phyloP scores from a whole-genome alignment of 2,329 filamentous ascomycete species.

The Helotiales sp. region DNA sequence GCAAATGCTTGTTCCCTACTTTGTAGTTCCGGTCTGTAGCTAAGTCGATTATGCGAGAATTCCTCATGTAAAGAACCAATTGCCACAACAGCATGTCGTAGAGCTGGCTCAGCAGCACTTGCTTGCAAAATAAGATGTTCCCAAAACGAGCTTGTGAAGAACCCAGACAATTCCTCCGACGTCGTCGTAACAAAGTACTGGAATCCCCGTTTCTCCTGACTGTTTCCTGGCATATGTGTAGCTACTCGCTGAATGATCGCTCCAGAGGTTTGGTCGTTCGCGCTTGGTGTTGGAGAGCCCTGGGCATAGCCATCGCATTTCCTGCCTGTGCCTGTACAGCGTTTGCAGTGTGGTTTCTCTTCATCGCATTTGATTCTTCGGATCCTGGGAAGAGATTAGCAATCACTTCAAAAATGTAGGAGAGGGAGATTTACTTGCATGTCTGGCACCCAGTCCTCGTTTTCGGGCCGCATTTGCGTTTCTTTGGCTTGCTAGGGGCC shows the following conservation, averaged over 20 bases:
- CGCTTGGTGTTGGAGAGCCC: background rate
- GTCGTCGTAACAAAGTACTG: constrained; percentile 30
- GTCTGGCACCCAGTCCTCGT: constrained; percentile 27
- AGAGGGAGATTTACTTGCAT: constrained; percentile 25
- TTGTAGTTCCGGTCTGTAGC: constrained; percentile 7
- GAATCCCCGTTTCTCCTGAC: constrained; percentile 30
- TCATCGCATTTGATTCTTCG: constrained; percentile 32
- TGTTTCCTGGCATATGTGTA: constrained; percentile 24
- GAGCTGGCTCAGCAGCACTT: constrained; percentile 25
- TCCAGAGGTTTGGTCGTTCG: constrained; percentile 1
- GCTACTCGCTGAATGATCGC: constrained; percentile 20
- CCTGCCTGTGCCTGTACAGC: constrained; percentile 27
- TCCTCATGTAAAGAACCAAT: constrained; percentile 33
- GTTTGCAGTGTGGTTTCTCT: constrained; percentile 24
- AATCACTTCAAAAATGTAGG: background rate
- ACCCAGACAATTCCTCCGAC: constrained; percentile 28
- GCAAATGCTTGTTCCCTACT: constrained; percentile 24
- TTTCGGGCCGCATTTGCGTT: constrained; percentile 23
- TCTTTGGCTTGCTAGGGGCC: background rate
- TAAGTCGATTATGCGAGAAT: constrained; percentile 21
- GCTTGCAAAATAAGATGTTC: constrained; percentile 30
- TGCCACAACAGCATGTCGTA: constrained; percentile 33
- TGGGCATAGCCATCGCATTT: constrained; percentile 29
- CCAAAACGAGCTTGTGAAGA: constrained; percentile 31
- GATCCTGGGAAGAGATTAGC: constrained; percentile 19